phyloP scores from a whole-genome alignment of 345 rosid species.

The Draba incana region DNA sequence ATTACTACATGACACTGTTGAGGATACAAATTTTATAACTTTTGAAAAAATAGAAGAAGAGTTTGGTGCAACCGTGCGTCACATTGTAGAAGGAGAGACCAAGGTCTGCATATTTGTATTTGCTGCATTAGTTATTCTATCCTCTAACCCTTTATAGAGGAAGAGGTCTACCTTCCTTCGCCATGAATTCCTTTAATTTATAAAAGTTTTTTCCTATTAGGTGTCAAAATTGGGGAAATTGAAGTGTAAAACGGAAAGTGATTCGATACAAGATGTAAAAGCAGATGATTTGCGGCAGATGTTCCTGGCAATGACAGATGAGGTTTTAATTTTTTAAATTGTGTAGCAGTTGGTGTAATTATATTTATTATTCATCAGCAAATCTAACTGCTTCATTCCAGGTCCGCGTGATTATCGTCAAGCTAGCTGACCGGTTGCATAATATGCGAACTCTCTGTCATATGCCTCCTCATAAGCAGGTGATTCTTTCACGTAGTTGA shows the following conservation, averaged over 20 bases:
- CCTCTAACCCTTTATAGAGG: constrained; percentile 1
- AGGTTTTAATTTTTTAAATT: constrained; percentile 50
- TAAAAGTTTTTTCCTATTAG: constrained; percentile 43
- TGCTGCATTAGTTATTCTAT: constrained; percentile 24
- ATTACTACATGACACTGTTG: constrained; percentile 95
- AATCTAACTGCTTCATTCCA: constrained; percentile 46
- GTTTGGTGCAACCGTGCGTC: constrained; percentile 88
- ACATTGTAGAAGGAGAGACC: constrained; percentile 98
- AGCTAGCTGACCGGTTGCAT: constrained; percentile 97
- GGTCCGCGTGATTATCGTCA: constrained; percentile 99
- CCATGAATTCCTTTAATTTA: constrained; percentile 17
- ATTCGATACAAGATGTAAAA: constrained; percentile 90
- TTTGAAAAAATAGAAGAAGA: constrained; percentile 91
- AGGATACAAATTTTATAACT: constrained; percentile 90
- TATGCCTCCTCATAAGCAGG: constrained; percentile 99
- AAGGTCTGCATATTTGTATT: constrained; percentile 60
- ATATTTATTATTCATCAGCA: constrained; percentile 18
- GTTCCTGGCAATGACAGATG: constrained; percentile 98
- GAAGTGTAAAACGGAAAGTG: constrained; percentile 74
- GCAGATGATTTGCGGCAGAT: constrained; percentile 99
- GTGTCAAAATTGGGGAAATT: constrained; percentile 95
- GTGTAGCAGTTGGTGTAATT: constrained; percentile 25
- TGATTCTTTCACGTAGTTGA: constrained; percentile 37
- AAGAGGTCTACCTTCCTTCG: constrained; percentile 4
- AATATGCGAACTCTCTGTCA: constrained; percentile 94